Evolutionary conservation across 2,329 filamentous ascomycete species (phyloP).

Genomic region (Sporothrix humicola): DNA sequence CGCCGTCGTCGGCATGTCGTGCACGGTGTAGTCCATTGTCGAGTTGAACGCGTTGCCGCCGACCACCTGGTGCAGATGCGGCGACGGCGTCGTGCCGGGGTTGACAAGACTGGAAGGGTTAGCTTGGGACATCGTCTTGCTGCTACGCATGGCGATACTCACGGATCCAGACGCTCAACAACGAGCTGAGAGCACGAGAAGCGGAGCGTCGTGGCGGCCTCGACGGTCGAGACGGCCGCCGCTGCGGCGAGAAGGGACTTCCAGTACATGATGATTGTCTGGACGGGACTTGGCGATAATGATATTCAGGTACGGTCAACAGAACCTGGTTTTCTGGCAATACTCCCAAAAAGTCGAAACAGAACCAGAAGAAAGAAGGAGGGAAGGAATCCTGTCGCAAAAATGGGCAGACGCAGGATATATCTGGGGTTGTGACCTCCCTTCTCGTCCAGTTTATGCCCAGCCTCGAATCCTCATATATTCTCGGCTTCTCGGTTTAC

Average conservation of each 20-base stretch:
- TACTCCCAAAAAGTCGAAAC: background rate
- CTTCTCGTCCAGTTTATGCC: background rate
- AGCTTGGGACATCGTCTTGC: background rate
- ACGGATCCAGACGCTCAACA: conserved; percentile 35
- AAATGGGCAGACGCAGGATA: background rate
- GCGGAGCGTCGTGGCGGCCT: conserved; percentile 34
- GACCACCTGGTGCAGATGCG: conserved; percentile 35
- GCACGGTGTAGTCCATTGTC: conserved; percentile 44
- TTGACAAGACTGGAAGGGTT: conserved; percentile 31
- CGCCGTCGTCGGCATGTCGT: conserved; percentile 40
- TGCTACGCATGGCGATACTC: background rate
- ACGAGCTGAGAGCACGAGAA: conserved; percentile 37
- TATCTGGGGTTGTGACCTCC: background rate
- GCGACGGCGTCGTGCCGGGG: conserved; percentile 31
- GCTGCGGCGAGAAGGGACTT: conserved; percentile 28
- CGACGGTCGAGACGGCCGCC: conserved; percentile 25
- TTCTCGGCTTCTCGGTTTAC: conserved; percentile 6
- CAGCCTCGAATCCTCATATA: background rate
- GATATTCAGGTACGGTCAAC: background rate
- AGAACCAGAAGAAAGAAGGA: background rate
- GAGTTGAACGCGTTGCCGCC: conserved; percentile 38
- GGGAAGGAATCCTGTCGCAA: background rate
- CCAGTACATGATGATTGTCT: conserved; percentile 29
- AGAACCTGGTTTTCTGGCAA: background rate
- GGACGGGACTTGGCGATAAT: too few relatives aligned